Base-by-base conservation (phyloP, 78 protist genomes). In the Salpingoeca rosetta region DNA sequence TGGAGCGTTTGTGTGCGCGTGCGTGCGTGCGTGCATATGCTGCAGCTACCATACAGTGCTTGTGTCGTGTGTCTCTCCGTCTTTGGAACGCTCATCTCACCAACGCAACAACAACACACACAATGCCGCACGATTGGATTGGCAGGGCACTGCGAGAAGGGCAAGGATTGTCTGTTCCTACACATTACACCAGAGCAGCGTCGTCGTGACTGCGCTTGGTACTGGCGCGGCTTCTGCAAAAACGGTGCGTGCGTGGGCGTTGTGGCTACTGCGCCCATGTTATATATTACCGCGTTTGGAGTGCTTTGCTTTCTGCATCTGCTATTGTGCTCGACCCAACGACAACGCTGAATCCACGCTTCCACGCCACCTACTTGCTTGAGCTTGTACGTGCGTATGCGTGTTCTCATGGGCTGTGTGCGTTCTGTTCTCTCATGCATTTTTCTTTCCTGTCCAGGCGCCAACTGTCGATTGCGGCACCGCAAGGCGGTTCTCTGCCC, bases 201-300 rank as follows among this genome's bases (percentile, higher is more conserved):
- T 77, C 84, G 76, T n/a, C 76, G 76, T 57, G 96, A 95, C 27
- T 95, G 98, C 76, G 93, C 95, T 1, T 95, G 96, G 96, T 95
- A 88, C 85, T 90, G 86, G 7, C 75, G 96, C 42, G 98, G 97
- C n/a, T 95, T 94, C 83, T 95, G 98, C 91, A 89, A 88, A 38
- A 95, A 93, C 80, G 95, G 93, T 39, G 36, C 83, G 72, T 35
- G n/a, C n/a, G n/a, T n/a, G n/a, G n/a, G n/a, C n/a, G n/a, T 24
- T 31, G 22, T 28, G 31, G 40, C 35, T 22, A 37, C n/a, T n/a
- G n/a, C n/a, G n/a, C n/a, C n/a, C n/a, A n/a, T n/a, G n/a, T n/a
- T n/a, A n/a, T n/a, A n/a, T n/a, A n/a, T n/a, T n/a, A 0, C 36
- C 84, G 37, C 39, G 40, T 36, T 11, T 44, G 84, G 26, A 81